Conservation (phyloP, 2,329 filamentous ascomycete species). For the Emergomyces africanus region DNA sequence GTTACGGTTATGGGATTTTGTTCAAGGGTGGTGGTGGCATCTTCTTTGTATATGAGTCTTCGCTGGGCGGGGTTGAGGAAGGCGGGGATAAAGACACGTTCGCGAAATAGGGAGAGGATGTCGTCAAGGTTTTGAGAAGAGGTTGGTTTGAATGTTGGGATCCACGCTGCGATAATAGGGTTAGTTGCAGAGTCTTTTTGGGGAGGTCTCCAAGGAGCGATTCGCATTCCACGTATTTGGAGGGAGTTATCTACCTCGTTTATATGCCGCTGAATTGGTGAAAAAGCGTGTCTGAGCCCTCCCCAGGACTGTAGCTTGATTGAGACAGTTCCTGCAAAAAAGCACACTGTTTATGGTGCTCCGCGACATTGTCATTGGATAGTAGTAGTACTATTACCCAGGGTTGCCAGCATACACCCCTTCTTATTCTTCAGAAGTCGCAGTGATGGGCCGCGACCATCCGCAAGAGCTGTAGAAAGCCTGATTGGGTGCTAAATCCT, state of each 20-base stretch:
- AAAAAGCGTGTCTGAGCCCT: constrained; percentile 11
- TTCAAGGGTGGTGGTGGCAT: constrained; percentile 20
- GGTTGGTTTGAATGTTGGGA: constrained; percentile 29
- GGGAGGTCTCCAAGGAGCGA: too few relatives aligned
- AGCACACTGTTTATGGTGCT: constrained; percentile 26
- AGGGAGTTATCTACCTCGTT: constrained; percentile 20
- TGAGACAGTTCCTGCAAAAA: constrained; percentile 23
- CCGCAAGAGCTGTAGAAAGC: neutral
- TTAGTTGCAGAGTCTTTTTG: neutral
- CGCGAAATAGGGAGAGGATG: constrained; percentile 28
- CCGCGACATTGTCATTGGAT: constrained; percentile 27
- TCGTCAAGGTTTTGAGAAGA: constrained; percentile 29
- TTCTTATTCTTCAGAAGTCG: neutral
- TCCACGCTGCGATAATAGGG: constrained; percentile 8
- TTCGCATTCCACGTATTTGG: neutral
- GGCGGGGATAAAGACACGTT: constrained; percentile 33
- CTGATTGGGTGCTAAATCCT: neutral
- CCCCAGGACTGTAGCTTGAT: constrained; percentile 17
- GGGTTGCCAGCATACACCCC: neutral
- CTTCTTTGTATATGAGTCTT: constrained; percentile 27
- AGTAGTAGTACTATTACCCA: too few relatives aligned
- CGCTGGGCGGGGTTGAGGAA: constrained; percentile 26
- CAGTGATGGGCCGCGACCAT: neutral
- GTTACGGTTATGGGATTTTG: constrained; percentile 30
- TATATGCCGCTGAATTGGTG: constrained; percentile 21